Base-by-base conservation (phyloP, 1,139 yeast species). In the Saccharomyces hybrid region DNA sequence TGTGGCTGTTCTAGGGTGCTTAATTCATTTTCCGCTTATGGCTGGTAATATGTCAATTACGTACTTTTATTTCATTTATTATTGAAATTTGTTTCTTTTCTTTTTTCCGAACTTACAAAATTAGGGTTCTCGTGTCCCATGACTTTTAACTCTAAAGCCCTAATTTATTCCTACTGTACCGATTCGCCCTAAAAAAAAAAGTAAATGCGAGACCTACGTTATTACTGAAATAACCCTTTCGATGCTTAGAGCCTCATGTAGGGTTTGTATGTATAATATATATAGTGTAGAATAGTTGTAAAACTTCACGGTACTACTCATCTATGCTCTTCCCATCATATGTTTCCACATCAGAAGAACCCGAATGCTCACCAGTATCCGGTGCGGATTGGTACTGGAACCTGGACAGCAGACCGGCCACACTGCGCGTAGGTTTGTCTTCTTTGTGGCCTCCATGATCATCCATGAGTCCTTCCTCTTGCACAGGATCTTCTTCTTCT, bases 381-480 rank as follows among this genome's bases (percentile, higher is more conserved):
- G 13, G 49, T 14, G 27, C 49, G 14, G 26, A 31, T 23, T 25
- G 11, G 23, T 49, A 30, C 13, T 38, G 42, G 23, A 38, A 38
- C 42, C 42, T 38, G 8, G 42, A 38, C 25, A 38, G 42, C 11
- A 38, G 5, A 38, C 23, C 11, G 9, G 42, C 38, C 25, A 42
- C 52, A 16, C 47, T 20, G 4, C 20, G 38, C 41, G 46, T 52
- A 13, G 51, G 57, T 41, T 52, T 59, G 5, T 54, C 55, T 34
- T 54, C 52, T 47, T 71, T 20, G 61, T 54, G 42, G 73, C 77
- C 31, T 38, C 63, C 64, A 53, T 70, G 67, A 54, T 74, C 75
- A 25, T 60, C 58, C 42, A 57, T 61, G 30, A 59, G 56, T 44
- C 57, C 62, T 44, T 54, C 57, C 49, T 56, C 47, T 42, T 57